Evolutionary conservation across 768 basidiomycete species (phyloP).

Genomic region (Trametes coccinea): DNA sequence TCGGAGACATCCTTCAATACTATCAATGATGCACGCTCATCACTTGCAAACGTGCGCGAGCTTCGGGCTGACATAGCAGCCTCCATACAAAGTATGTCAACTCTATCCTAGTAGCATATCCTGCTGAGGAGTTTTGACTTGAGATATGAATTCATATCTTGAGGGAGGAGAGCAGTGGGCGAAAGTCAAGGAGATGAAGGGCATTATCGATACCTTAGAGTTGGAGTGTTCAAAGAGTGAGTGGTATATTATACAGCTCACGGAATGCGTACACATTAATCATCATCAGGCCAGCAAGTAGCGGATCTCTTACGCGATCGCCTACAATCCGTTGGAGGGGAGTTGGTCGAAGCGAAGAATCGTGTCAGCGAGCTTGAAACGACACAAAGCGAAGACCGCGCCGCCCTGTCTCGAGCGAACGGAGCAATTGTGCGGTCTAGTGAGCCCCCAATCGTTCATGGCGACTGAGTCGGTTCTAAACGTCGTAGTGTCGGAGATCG

Average conservation of each 20-base stretch:
- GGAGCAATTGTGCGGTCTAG: neutral
- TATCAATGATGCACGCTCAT: conserved; percentile 21
- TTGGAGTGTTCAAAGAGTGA: conserved; percentile 26
- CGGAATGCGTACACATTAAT: too few species aligned
- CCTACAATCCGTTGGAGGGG: conserved; percentile 42
- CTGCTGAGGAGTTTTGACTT: neutral
- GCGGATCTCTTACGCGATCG: conserved; percentile 50
- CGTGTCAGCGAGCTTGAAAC: conserved; percentile 42
- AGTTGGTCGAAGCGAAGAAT: conserved; percentile 43
- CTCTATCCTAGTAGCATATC: neutral
- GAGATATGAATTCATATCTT: conserved; percentile 27
- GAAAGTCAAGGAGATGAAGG: conserved; percentile 15
- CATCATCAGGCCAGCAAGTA: conserved; percentile 45
- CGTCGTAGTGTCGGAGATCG: conserved; percentile 18
- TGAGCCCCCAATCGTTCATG: neutral
- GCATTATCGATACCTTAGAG: conserved; percentile 24
- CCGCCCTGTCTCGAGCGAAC: conserved; percentile 5
- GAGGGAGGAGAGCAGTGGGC: conserved; percentile 22
- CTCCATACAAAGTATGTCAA: conserved; percentile 21
- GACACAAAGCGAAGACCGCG: conserved; percentile 25
- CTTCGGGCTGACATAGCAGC: conserved; percentile 19
- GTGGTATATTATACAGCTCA: neutral
- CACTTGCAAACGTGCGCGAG: conserved; percentile 26
- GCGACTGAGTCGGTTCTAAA: neutral
- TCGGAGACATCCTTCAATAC: conserved; percentile 26